Conservation (phyloP, 768 basidiomycete species). For the Amanita polypyramis region DNA sequence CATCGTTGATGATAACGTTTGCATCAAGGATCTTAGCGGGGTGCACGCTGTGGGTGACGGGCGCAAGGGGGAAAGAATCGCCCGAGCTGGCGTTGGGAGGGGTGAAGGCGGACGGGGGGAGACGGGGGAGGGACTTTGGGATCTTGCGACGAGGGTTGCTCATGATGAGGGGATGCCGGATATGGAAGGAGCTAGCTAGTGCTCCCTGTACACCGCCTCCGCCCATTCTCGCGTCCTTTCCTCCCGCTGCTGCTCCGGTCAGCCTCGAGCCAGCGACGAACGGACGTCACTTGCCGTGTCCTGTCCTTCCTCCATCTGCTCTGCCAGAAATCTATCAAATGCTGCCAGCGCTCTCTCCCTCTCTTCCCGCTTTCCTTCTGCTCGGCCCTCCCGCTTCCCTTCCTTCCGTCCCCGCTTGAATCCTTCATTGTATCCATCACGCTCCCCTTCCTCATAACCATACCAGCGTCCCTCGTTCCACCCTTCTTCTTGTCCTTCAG, state of each 20-base stretch:
- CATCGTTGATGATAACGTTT: slow-evolving; percentile 38
- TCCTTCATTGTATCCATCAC: slow-evolving; percentile 33
- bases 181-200: background rate
- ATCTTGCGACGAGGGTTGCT: slow-evolving; percentile 40
- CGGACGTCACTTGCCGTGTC: slow-evolving; percentile 14
- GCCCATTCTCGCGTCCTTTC: slow-evolving; percentile 26
- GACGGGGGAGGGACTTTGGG: slow-evolving; percentile 53
- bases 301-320: slow-evolving; percentile 23
- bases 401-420: slow-evolving; percentile 28
- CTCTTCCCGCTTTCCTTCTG: slow-evolving; percentile 37
- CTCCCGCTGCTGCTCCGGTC: slow-evolving; percentile 10
- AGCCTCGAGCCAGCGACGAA: background rate
- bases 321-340: slow-evolving; percentile 44
- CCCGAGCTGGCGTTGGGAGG: slow-evolving; percentile 58
- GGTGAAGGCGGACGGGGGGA: slow-evolving; percentile 69
- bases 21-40: slow-evolving; percentile 61
- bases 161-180: background rate
- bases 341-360: slow-evolving; percentile 42
- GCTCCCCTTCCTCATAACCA: slow-evolving; percentile 28
- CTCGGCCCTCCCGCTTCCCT: slow-evolving; percentile 34
- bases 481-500: slow-evolving; percentile 33
- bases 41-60: slow-evolving; percentile 56
- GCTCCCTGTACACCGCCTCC: background rate
- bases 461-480: slow-evolving; percentile 25
- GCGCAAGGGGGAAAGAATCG: slow-evolving; percentile 58